Evolutionary conservation across 73 alveolate species (phyloP).

Genomic region (Paramecium biaurelia): DNA sequence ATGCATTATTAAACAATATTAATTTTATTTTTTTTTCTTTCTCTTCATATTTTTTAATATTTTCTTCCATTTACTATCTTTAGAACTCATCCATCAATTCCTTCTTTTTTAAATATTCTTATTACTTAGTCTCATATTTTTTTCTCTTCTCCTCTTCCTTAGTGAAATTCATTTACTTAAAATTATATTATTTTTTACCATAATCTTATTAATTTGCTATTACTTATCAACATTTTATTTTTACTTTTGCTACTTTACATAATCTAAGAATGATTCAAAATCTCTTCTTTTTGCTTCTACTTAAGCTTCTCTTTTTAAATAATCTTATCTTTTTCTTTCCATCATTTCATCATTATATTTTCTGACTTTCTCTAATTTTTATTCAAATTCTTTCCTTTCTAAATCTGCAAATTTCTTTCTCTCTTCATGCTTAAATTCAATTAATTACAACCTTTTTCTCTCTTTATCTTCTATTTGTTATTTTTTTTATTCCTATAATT

Average conservation of each 20-base stretch:
- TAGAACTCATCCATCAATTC: slow-evolving; percentile 26
- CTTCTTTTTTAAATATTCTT: not conserved
- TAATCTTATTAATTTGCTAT: not conserved
- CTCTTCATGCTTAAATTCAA: not conserved
- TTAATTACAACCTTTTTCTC: not conserved
- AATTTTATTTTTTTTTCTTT: slow-evolving; percentile 11
- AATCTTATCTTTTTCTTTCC: slow-evolving; percentile 20
- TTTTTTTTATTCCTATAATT: not conserved
- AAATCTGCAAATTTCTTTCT: slow-evolving; percentile 13
- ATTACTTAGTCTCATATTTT: not conserved
- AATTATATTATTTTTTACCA: not conserved
- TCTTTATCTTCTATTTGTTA: not conserved
- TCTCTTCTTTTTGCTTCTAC: slow-evolving; percentile 33
- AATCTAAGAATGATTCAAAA: not conserved
- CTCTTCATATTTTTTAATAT: slow-evolving; percentile 8
- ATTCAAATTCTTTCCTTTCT: slow-evolving; percentile 36
- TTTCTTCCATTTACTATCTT: not conserved
- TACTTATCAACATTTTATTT: not conserved
- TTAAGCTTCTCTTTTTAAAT: not conserved
- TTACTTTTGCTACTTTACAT: not conserved
- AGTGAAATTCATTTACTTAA: not conserved
- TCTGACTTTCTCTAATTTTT: not conserved
- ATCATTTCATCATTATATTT: not conserved
- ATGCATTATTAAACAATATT: slow-evolving; percentile 22
- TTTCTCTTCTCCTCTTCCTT: slow-evolving; percentile 40